Base-by-base conservation (phyloP, 2,329 filamentous ascomycete species). In the Diaporthe destruens region DNA sequence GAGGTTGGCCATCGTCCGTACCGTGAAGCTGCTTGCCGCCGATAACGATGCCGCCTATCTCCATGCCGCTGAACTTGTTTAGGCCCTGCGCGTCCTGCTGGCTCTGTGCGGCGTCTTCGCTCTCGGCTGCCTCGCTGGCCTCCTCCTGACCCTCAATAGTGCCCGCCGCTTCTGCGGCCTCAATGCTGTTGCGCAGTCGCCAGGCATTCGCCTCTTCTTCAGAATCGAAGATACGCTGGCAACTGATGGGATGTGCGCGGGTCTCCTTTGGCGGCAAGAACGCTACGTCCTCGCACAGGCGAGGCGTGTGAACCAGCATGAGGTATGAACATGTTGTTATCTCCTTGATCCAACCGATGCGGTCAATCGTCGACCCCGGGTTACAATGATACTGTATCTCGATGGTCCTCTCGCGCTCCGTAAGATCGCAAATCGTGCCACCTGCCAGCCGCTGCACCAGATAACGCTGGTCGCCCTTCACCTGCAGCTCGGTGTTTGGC, bases 331-430 rank as follows among this genome's bases (percentile, higher is more conserved):
- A 98, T 14, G 94, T 98, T 3, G 92, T 93, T 1, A 96, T 90
- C 81, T 98, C 95, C 81, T 98, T 98, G 82, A 98, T 97, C 90
- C 94, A 95, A 55, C 92, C 92, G 77, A 98, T 98, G 61, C 92
- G 90, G 80, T 97, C 92, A 59, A 85, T 86, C 3, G 89, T 89
- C 42, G 91, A 86, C 63, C 93, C 91, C 0, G 94, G 94, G 77
- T 94, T 92, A 84, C 95, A 98, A 80, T 91, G 89, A 76, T 91
- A 91, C 77, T 94, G 93, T 12, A 98, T 90, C 81, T 98, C 95
- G 76, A 98, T 92, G 76, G 91, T 94, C 66, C 95, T 90, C 75
- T 93, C 90, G 72, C 92, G 90, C 42, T 93, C 92, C 1, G 95
- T 98, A 77, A 98, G 83, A 81, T 98, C 95, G 82, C 95, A 98